phyloP scores from a whole-genome alignment of 108 stramenopile species.

The Seminavis robusta region DNA sequence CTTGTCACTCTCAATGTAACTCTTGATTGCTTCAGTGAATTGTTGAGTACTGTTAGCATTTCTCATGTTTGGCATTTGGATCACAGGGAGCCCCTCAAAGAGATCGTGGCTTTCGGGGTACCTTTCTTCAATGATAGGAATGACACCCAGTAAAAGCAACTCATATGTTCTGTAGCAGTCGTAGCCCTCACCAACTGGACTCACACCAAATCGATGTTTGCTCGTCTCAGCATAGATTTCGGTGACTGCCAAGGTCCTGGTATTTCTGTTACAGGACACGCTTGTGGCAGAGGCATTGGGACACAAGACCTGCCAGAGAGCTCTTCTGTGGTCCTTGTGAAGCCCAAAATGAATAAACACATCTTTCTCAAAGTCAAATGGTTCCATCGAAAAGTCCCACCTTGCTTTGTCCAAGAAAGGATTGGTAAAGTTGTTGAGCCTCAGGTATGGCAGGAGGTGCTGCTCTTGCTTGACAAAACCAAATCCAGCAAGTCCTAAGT shows the following conservation, averaged over 20 bases:
- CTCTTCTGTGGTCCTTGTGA: neutral
- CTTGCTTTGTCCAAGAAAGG: neutral
- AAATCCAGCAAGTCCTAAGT: conserved; percentile 2
- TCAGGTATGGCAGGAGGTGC: neutral
- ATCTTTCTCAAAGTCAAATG: neutral
- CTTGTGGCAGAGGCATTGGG: no score
- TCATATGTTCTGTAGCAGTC: conserved; percentile 17
- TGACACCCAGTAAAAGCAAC: neutral
- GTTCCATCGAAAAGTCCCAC: neutral
- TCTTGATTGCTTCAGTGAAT: no score
- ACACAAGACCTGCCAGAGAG: neutral
- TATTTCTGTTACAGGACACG: neutral
- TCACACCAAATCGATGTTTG: conserved; percentile 8
- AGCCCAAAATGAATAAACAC: conserved; percentile 9
- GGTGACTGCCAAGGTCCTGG: neutral
- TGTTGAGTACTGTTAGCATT: neutral
- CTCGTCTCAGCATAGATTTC: conserved; percentile 1
- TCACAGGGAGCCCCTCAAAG: neutral
- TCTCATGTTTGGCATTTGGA: neutral
- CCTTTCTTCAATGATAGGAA: neutral
- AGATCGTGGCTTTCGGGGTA: neutral
- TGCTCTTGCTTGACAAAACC: conserved; percentile 1
- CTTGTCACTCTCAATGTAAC: no score
- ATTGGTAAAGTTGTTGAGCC: conserved; percentile 8
- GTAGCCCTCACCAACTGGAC: conserved; percentile 6